These are phyloP conservation scores for Apodospora peruviana DNA, from an alignment of 495 filamentous ascomycete species.

Conservation along the genomic window DNA sequence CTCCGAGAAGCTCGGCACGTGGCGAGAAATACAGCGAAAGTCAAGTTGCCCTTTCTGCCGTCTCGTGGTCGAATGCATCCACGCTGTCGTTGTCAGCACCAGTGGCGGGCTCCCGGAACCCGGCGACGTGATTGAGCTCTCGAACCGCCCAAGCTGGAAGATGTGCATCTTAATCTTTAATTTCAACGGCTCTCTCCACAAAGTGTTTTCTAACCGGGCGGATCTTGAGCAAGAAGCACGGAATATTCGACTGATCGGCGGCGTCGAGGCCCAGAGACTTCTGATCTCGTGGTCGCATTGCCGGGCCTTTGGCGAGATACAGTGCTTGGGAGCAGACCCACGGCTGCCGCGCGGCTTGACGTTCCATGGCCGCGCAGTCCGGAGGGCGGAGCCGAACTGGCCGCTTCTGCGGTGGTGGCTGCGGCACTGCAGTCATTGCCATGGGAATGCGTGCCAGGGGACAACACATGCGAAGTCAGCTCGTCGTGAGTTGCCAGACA, in stretches of 20 bases:
- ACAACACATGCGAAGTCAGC: not conserved
- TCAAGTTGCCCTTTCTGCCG: not conserved
- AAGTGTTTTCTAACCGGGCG: constrained; percentile 2
- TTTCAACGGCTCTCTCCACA: not conserved
- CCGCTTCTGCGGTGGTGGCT: not conserved
- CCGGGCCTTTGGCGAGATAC: not conserved
- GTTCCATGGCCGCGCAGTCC: not conserved
- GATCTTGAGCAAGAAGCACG: constrained; percentile 2
- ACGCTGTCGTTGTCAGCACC: not conserved
- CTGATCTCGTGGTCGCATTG: not conserved
- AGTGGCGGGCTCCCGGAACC: not conserved
- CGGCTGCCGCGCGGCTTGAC: not conserved
- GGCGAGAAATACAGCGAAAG: not conserved
- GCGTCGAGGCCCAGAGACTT: not conserved
- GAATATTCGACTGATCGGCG: not conserved
- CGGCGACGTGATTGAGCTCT: not conserved
- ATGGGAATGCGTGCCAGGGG: not conserved
- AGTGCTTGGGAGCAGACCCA: not conserved
- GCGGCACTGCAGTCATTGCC: not conserved
- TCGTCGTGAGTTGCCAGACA: not conserved
- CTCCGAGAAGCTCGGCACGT: not conserved
- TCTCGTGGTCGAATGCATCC: not conserved
- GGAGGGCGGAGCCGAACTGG: not conserved
- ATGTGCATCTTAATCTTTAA: constrained; percentile 8
- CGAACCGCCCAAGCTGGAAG: constrained; percentile 6